These are phyloP conservation scores for Earliella scabrosa DNA, from an alignment of 1,284 basidiomycete genomes.

Conservation along the genomic window DNA sequence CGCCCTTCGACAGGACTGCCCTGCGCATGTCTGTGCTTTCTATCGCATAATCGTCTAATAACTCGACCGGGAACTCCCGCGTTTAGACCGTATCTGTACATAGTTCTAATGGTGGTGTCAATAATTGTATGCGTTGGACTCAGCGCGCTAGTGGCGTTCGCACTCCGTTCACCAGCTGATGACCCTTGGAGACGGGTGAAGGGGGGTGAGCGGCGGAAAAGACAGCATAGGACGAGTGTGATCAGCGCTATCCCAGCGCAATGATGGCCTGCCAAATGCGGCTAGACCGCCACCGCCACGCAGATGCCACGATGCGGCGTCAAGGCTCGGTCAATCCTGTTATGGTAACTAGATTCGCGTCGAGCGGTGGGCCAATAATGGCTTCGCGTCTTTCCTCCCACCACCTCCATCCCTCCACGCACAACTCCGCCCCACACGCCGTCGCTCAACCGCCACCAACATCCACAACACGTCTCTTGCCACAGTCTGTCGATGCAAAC, in stretches of 20 bases:
- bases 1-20: not conserved
- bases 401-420: constrained; percentile 13
- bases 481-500: constrained; percentile 2
- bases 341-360: constrained; percentile 19
- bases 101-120: constrained; percentile 7
- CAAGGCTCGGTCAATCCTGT: constrained; percentile 18
- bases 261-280: not conserved
- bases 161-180: constrained; percentile 6
- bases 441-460: constrained; percentile 9
- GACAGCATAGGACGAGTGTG: not conserved
- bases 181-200: not conserved
- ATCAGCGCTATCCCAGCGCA: not conserved
- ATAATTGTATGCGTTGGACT: not conserved
- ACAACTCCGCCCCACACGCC: constrained; percentile 6
- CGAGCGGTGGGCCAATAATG: constrained; percentile 9
- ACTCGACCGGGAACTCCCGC: not conserved
- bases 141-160: constrained; percentile 7
- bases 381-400: constrained; percentile 13
- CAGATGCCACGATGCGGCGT: constrained; percentile 20
- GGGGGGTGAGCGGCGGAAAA: not conserved
- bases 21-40: not conserved
- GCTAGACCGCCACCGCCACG: constrained; percentile 19
- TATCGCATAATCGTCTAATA: constrained; percentile 1
- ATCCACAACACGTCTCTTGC: constrained; percentile 2
- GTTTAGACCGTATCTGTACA: constrained; percentile 15